Base-by-base conservation (phyloP, 371 early-diverging fungal genomes). In the Mycotypha africana region DNA sequence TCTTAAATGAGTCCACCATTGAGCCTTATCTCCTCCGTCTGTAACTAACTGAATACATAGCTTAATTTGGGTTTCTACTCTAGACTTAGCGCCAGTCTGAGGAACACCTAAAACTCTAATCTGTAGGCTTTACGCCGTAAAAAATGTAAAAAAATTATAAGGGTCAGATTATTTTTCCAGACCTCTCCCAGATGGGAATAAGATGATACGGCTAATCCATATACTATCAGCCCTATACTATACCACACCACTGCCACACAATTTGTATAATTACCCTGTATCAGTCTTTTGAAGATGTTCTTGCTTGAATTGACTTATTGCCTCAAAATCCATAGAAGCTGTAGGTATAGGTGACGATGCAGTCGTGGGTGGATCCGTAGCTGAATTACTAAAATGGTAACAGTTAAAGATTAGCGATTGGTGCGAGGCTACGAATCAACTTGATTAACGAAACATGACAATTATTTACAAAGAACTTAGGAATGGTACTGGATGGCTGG, bases 41-140 rank as follows among this genome's bases (percentile, higher is more conserved):
- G 86, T 84, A 2, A 88, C 81, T 35, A 95, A 70, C 47, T 91
- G 89, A 42, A 95, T 71, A 38, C 92, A 91, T 21, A 93, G 70
- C 45, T 91, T 92, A 63, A 92, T 90, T 66, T 93, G 95, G 20
- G 95, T 95, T 65, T 95, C 93, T 21, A 95, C 95, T 14, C 93
- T 67, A 5, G 92, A 92, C 57, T 91, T 89, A 33, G 92, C 93
- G 32, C 92, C 91, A 16, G 77, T 73, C 45, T 70, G 76, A 12
- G 91, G 86, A 8, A 91, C 81, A 17, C 91, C 93, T 19, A 85
- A 71, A 15, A 87, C 79, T 25, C 77, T 61, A 26, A 87, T 78
- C 58, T 78, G 65, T 52, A 64, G 51, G 3, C 69, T 62, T n/a
- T n/a, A n/a, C n/a, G n/a, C n/a, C n/a, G n/a, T n/a, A n/a, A n/a